A percentile compares a stretch with the other conserved stretches of the same genome.
Evolutionary conservation across 177 flowering plant genomes (phyloP).

Genomic region (Vitis hybrid): DNA sequence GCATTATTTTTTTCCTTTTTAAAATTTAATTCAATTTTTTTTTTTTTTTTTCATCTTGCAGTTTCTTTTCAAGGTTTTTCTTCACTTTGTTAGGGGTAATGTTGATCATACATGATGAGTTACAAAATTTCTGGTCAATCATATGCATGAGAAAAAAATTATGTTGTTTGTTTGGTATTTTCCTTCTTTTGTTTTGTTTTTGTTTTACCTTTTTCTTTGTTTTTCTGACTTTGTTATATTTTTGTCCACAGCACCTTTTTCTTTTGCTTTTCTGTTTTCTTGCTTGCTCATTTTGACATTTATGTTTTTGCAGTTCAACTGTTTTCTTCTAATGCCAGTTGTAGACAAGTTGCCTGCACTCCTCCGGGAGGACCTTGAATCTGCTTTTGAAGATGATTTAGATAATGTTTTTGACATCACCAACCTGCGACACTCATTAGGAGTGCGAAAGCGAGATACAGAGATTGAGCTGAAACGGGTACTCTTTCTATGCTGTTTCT

Average conservation of each 20-base stretch:
- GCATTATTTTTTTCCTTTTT: too few relatives aligned
- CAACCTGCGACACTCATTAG: conserved; percentile 63
- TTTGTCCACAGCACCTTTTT: not conserved
- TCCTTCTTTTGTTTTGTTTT: too few relatives aligned
- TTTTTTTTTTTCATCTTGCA: too few relatives aligned
- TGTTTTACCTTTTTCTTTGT: not conserved
- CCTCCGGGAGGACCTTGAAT: conserved; percentile 77
- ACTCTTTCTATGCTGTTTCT: not conserved
- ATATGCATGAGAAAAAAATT: not conserved
- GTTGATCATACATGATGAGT: not conserved
- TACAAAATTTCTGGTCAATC: not conserved
- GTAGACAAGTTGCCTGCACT: conserved; percentile 94
- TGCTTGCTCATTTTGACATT: not conserved
- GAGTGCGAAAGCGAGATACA: conserved; percentile 60
- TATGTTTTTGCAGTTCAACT: conserved; percentile 70
- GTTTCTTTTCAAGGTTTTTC: too few relatives aligned
- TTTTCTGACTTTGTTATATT: not conserved
- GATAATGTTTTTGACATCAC: conserved; percentile 80
- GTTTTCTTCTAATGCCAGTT: conserved; percentile 95
- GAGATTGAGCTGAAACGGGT: conserved; percentile 92
- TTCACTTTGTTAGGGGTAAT: too few relatives aligned
- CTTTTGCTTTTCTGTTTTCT: not conserved
- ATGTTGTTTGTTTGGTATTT: too few relatives aligned
- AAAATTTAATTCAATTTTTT: too few relatives aligned
- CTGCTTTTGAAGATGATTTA: conserved; percentile 74